Evolutionary conservation across 805 yeast genomes (phyloP).

Genomic region (Yarrowia sp.): DNA sequence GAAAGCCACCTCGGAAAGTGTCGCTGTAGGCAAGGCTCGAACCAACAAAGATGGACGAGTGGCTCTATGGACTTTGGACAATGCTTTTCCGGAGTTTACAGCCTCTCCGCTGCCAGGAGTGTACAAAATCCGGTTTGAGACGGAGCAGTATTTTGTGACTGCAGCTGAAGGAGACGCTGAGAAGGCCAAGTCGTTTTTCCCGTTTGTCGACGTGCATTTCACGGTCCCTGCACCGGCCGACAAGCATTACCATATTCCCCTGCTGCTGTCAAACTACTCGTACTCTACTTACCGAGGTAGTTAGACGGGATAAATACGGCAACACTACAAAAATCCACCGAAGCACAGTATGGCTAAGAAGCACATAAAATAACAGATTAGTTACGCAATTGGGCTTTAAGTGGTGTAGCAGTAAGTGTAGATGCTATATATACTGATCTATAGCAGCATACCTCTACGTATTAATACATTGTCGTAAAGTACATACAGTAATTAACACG

Average conservation of each 20-base stretch:
- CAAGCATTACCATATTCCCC: slow-evolving; percentile 85
- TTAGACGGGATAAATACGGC: slow-evolving; percentile 34
- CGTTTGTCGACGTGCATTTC: slow-evolving; percentile 79
- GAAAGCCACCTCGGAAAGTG: slow-evolving; percentile 37
- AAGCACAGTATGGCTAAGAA: too few relatives aligned
- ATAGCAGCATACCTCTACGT: too few relatives aligned
- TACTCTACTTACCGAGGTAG: slow-evolving; percentile 91
- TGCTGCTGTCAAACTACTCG: slow-evolving; percentile 78
- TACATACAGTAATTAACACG: too few relatives aligned
- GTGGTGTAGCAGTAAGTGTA: too few relatives aligned
- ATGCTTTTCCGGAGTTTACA: background rate
- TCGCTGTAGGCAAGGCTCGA: slow-evolving; percentile 59
- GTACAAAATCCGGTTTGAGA: slow-evolving; percentile 74
- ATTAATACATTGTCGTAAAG: too few relatives aligned
- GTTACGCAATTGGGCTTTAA: too few relatives aligned
- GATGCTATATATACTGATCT: too few relatives aligned
- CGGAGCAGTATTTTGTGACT: slow-evolving; percentile 59
- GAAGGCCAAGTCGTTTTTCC: slow-evolving; percentile 57
- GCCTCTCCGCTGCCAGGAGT: slow-evolving; percentile 58
- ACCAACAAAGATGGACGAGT: slow-evolving; percentile 85
- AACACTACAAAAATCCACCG: too few relatives aligned
- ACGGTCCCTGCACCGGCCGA: slow-evolving; percentile 65
- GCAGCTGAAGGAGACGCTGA: slow-evolving; percentile 31
- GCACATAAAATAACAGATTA: background rate
- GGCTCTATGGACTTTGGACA: slow-evolving; percentile 54